A percentile compares a stretch with the other conserved stretches of the same genome.
Evolutionary conservation across 169 alveolate genomes (phyloP).

Genomic region (Plasmodium falciparum): DNA sequence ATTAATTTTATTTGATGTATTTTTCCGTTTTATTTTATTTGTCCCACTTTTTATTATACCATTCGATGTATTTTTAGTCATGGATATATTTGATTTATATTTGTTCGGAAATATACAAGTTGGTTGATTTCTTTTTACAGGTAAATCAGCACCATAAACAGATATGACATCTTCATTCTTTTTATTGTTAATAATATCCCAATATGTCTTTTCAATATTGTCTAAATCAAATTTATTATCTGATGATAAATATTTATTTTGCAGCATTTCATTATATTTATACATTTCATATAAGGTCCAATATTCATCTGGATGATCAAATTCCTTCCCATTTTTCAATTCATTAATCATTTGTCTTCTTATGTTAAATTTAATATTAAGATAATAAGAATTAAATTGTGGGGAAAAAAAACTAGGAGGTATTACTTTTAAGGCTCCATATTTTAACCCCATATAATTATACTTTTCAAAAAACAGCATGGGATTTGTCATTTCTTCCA

Average conservation of each 20-base stretch:
- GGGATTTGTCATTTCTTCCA: slow-evolving; percentile 84
- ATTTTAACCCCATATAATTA: slow-evolving; percentile 81
- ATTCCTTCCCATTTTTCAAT: slow-evolving; percentile 83
- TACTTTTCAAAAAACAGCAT: slow-evolving; percentile 79
- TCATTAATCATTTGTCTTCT: slow-evolving; percentile 85
- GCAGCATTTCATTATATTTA: slow-evolving; percentile 48
- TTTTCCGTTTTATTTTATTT: neutral
- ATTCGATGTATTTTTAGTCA: too few relatives aligned
- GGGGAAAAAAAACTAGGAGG: slow-evolving; percentile 88
- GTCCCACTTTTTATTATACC: too few relatives aligned
- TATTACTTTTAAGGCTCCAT: slow-evolving; percentile 87
- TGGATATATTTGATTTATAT: slow-evolving; percentile 3
- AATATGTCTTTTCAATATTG: slow-evolving; percentile 79
- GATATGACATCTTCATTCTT: slow-evolving; percentile 72
- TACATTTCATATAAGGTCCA: slow-evolving; percentile 59
- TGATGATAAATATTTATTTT: slow-evolving; percentile 2
- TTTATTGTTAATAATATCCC: slow-evolving; percentile 79
- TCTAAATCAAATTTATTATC: slow-evolving; percentile 2
- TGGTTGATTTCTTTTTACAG: slow-evolving; percentile 76
- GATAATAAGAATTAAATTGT: slow-evolving; percentile 80
- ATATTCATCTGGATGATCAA: slow-evolving; percentile 42
- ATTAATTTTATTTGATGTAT: neutral
- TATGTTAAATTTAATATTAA: slow-evolving; percentile 83
- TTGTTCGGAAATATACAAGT: slow-evolving; percentile 40
- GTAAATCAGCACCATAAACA: slow-evolving; percentile 84